A percentile compares a stretch with the other conserved stretches of the same genome.
Evolutionary conservation across 768 basidiomycete species (phyloP).

Genomic region (Tricholoma sp.): DNA sequence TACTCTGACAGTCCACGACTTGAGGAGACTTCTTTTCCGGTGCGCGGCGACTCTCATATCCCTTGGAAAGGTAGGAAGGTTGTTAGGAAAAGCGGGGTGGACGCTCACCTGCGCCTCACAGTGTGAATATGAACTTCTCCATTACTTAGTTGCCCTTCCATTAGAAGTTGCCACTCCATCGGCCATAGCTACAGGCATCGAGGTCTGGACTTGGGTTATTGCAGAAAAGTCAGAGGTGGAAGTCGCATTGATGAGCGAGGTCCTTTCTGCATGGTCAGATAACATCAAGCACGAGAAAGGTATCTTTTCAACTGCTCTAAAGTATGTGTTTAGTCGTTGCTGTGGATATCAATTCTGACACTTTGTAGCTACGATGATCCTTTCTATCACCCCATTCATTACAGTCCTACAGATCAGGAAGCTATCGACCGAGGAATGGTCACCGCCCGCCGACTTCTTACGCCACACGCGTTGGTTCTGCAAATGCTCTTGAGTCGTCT

Average conservation of each 20-base stretch:
- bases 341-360: background rate
- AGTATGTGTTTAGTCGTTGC: slow-evolving; percentile 48
- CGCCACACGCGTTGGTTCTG: slow-evolving; percentile 79
- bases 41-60: slow-evolving; percentile 80
- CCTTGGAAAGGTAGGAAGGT: slow-evolving; percentile 44
- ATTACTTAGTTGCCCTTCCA: slow-evolving; percentile 82
- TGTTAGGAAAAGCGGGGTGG: background rate
- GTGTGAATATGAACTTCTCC: slow-evolving; percentile 83
- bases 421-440: slow-evolving; percentile 67
- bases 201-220: slow-evolving; percentile 96
- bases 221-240: slow-evolving; percentile 80
- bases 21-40: slow-evolving; percentile 81
- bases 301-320: slow-evolving; percentile 73
- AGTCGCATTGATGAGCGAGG: slow-evolving; percentile 78
- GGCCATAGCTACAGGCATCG: slow-evolving; percentile 81
- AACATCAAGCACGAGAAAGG: slow-evolving; percentile 77
- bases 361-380: slow-evolving; percentile 77
- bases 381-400: slow-evolving; percentile 79
- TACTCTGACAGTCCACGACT: slow-evolving; percentile 71
- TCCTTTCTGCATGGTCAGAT: slow-evolving; percentile 82
- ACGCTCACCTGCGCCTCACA: slow-evolving; percentile 32
- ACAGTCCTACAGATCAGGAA: slow-evolving; percentile 86
- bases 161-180: slow-evolving; percentile 87
- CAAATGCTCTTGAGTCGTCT: slow-evolving; percentile 88
- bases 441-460: slow-evolving; percentile 69